Evolutionary conservation across 2,329 filamentous ascomycete species (phyloP).

Genomic region (Alternaria solani): DNA sequence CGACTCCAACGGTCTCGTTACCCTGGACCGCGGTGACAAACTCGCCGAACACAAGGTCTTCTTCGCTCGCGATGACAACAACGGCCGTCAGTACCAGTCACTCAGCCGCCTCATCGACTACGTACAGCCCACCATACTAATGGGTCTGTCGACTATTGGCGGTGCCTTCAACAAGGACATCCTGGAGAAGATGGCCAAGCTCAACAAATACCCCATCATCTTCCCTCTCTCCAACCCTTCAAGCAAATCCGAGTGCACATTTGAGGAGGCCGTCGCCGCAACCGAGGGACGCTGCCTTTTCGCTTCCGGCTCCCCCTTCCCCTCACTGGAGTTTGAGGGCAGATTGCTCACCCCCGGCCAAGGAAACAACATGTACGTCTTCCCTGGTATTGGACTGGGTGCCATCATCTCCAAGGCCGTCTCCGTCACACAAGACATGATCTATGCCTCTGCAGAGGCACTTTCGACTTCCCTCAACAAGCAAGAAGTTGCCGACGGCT

Average conservation of each 20-base stretch:
- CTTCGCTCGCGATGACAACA: conserved; percentile 71
- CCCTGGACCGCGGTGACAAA: conserved; percentile 89
- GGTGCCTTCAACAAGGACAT: conserved; percentile 92
- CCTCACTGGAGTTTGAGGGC: conserved; percentile 63
- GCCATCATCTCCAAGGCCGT: conserved; percentile 90
- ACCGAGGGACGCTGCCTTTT: conserved; percentile 93
- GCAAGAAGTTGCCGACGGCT: conserved; percentile 81
- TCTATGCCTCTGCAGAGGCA: conserved; percentile 89
- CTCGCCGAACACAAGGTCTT: conserved; percentile 86
- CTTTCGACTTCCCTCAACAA: conserved; percentile 79
- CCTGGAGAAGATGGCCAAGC: conserved; percentile 66
- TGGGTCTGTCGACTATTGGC: conserved; percentile 93
- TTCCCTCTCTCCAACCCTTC: conserved; percentile 97
- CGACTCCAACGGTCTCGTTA: conserved; percentile 95
- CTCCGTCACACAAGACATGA: conserved; percentile 91
- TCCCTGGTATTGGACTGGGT: conserved; percentile 93
- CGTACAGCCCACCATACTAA: conserved; percentile 91
- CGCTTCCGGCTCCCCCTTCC: conserved; percentile 93
- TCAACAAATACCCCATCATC: conserved; percentile 74
- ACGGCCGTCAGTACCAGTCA: conserved; percentile 73
- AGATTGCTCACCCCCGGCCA: conserved; percentile 60
- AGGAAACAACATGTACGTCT: conserved; percentile 92
- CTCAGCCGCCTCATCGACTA: conserved; percentile 93
- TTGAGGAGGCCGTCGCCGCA: conserved; percentile 89
- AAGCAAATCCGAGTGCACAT: conserved; percentile 97